These are phyloP conservation scores for Aureobasidium pullulans DNA, from an alignment of 2,329 filamentous ascomycete genomes.

Conservation along the genomic window DNA sequence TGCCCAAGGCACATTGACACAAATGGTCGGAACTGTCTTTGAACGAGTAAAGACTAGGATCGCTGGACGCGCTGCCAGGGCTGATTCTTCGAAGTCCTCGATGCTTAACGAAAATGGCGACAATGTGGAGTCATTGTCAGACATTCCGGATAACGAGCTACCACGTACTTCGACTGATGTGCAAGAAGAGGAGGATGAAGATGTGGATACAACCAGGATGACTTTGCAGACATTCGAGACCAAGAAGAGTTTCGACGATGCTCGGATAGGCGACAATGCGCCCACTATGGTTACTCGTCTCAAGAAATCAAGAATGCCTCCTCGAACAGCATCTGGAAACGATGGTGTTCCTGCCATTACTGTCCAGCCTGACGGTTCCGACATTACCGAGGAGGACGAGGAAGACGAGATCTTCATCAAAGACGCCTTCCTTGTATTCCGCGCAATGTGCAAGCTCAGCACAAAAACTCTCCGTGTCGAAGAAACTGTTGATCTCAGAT, in stretches of 20 bases:
- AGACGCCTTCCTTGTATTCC: conserved; percentile 93
- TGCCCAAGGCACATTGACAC: conserved; percentile 90
- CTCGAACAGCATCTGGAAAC: conserved; percentile 32
- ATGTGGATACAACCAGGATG: conserved; percentile 49
- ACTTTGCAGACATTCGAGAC: conserved; percentile 64
- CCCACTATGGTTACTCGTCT: conserved; percentile 59
- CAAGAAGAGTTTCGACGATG: conserved; percentile 58
- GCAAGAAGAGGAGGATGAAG: conserved; percentile 29
- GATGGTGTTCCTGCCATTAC: conserved; percentile 31
- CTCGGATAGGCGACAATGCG: conserved; percentile 58
- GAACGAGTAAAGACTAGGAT: conserved; percentile 84
- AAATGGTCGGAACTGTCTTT: conserved; percentile 98
- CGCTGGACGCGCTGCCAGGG: conserved; percentile 74
- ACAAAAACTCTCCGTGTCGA: conserved; percentile 86
- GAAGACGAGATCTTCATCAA: conserved; percentile 96
- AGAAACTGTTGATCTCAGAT: conserved; percentile 84
- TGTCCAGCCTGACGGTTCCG: conserved; percentile 30
- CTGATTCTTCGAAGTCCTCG: conserved; percentile 45
- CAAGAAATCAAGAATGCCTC: conserved; percentile 39
- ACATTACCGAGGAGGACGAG: conserved; percentile 56
- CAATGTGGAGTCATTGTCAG: conserved; percentile 21
- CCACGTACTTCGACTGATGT: conserved; percentile 17
- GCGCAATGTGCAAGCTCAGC: conserved; percentile 94
- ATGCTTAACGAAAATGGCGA: conserved; percentile 26
- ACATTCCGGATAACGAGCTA: conserved; percentile 29